Percentiles rank a stretch among this genome's conserved stretches.
Conservation (phyloP, 139 green algal genomes). For the Chlorella sp. region DNA sequence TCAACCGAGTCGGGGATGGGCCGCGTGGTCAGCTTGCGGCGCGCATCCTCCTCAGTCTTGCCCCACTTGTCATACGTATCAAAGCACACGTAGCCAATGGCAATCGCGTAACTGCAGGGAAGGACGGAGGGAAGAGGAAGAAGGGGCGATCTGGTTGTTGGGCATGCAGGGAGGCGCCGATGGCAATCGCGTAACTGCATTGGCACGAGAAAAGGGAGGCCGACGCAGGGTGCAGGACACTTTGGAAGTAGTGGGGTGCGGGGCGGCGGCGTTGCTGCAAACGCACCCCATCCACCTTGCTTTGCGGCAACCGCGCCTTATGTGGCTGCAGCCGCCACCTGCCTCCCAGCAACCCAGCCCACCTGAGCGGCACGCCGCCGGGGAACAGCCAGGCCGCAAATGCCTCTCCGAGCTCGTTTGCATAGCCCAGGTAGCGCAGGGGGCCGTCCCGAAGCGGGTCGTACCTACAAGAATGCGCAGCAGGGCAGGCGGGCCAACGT, state of each 20-base stretch:
- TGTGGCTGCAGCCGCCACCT: too few species aligned
- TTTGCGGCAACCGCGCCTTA: too few species aligned
- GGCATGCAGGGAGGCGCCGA: background rate
- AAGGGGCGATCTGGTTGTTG: background rate
- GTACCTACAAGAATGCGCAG: conserved; percentile 27
- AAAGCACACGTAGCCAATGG: conserved; percentile 76
- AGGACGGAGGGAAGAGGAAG: too few species aligned
- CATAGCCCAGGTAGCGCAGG: conserved; percentile 79
- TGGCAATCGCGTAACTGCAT: too few species aligned
- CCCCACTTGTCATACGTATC: conserved; percentile 79
- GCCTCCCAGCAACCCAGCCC: too few species aligned
- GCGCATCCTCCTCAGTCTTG: conserved; percentile 53
- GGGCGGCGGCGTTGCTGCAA: too few species aligned
- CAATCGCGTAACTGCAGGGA: conserved; percentile 62
- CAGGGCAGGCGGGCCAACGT: too few species aligned
- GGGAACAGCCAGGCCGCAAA: conserved; percentile 77
- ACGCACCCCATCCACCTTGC: too few species aligned
- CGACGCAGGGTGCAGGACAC: too few species aligned
- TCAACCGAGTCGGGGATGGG: conserved; percentile 21
- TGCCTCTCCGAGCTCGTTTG: conserved; percentile 81
- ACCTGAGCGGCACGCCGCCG: conserved; percentile 65
- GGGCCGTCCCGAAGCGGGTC: conserved; percentile 76
- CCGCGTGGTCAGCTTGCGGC: conserved; percentile 11
- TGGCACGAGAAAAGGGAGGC: too few species aligned
- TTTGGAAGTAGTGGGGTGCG: too few species aligned